Base-by-base conservation (phyloP, 495 filamentous ascomycete genomes). In the Cladorrhinum samala region DNA sequence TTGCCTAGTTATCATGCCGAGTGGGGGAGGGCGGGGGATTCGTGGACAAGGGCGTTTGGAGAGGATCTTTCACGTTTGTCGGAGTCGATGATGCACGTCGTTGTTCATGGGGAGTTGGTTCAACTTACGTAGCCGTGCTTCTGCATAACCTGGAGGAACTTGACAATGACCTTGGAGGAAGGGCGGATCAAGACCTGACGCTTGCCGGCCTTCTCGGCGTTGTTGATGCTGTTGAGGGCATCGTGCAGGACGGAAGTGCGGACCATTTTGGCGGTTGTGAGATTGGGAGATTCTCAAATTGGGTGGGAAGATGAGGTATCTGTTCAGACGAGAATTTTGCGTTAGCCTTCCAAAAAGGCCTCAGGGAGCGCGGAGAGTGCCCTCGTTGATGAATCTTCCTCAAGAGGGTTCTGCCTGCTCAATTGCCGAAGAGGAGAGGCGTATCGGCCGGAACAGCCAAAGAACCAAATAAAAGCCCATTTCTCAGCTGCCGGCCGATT, bases 1-100 rank as follows among this genome's bases (percentile, higher is more conserved):
- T 85, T 82, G 86, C 87, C 91, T 94, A 97, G 93, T 97, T 97
- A 96, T 97, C 89, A 96, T 82, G 85, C 91, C 92, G 93, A 91
- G 71, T 19, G 36, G 20, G 20, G 17, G 44, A 43, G 14, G 47
- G 11, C 24, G 36, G 30, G 33, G 30, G 3, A 8, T 24, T n/a
- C n/a, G n/a, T n/a, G n/a, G n/a, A n/a, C n/a, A n/a, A n/a, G n/a
- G n/a, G n/a, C 37, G 16, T 37, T 6, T 41, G 52, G 55, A 54
- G 57, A 63, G 62, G 60, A 55, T 62, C 59, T 54, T 56, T 19
- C 40, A 58, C 49, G 52, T 48, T n/a, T n/a, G 17, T 3, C n/a
- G 33, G 18, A 27, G 47, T 50, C 20, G 8, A 11, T 14, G 19
- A 86, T 83, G 55, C 87, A 23, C n/a, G 24, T n/a, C 25, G 45